A percentile compares a stretch with the other conserved stretches of the same genome.
These are phyloP conservation scores for Musa balbisiana DNA, from an alignment of 202 grass and related monocot genomes.

Conservation along the genomic window DNA sequence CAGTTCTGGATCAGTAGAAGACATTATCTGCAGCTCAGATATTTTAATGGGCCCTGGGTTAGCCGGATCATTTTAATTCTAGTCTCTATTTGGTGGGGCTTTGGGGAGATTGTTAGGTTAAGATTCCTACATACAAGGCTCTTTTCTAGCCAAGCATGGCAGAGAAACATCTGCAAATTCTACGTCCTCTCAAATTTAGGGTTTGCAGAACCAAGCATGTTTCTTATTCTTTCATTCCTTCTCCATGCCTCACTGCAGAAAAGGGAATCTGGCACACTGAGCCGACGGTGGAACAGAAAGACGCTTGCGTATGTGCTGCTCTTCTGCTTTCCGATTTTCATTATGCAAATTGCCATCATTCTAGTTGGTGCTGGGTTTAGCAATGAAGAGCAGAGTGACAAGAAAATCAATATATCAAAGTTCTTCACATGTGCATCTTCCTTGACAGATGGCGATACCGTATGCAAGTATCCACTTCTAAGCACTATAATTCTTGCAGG, in stretches of 20 bases:
- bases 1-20: slow-evolving; percentile 56
- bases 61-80: slow-evolving; percentile 58
- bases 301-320: slow-evolving; percentile 49
- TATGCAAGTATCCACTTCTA: slow-evolving; percentile 76
- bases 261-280: slow-evolving; percentile 60
- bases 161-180: slow-evolving; percentile 63
- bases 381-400: slow-evolving; percentile 17
- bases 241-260: slow-evolving; percentile 73
- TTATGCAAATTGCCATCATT: slow-evolving; percentile 52
- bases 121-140: slow-evolving; percentile 47
- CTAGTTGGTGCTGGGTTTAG: slow-evolving; percentile 42
- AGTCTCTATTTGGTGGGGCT: slow-evolving; percentile 70
- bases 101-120: slow-evolving; percentile 64
- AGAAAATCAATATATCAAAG: slow-evolving; percentile 29
- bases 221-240: slow-evolving; percentile 76
- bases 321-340: slow-evolving; percentile 52
- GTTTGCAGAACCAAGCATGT: slow-evolving; percentile 85
- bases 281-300: slow-evolving; percentile 60
- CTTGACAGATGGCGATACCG: slow-evolving; percentile 17
- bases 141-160: slow-evolving; percentile 42
- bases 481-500: slow-evolving; percentile 78
- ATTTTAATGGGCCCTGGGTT: slow-evolving; percentile 79
- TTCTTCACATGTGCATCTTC: slow-evolving; percentile 44
- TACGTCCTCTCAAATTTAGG: slow-evolving; percentile 83
- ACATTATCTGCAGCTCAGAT: slow-evolving; percentile 48